phyloP scores from a whole-genome alignment of 2,329 filamentous ascomycete species.

The Sclerotinia borealis region DNA sequence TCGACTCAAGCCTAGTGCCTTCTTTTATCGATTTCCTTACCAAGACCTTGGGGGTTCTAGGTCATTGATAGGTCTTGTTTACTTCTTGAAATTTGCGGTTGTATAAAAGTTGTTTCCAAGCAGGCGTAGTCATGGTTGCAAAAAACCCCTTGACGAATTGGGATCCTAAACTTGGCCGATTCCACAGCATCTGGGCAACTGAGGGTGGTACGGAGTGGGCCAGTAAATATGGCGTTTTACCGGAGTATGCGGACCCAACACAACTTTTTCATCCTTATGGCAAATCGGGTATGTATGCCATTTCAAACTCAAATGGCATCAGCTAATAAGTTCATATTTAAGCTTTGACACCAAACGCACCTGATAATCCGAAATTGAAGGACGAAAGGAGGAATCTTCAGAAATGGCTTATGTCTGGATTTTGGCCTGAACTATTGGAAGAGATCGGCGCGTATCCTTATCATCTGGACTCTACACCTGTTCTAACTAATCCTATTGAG shows the following conservation, averaged over 20 bases:
- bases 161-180: neutral
- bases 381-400: neutral
- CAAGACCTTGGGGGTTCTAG: neutral
- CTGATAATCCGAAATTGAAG: neutral
- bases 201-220: neutral
- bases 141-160: neutral
- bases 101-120: neutral
- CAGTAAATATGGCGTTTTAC: neutral
- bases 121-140: neutral
- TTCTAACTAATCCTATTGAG: neutral
- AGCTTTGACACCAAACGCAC: neutral
- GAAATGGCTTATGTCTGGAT: constrained; percentile 1
- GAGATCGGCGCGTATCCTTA: neutral
- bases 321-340: neutral
- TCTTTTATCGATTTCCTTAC: neutral
- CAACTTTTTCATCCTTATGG: neutral
- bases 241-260: neutral
- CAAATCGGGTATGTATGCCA: neutral
- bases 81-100: neutral
- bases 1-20: too few relatives aligned
- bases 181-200: constrained; percentile 3
- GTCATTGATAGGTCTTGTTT: neutral
- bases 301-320: neutral
- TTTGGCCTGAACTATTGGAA: neutral
- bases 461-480: neutral